These are phyloP conservation scores for Neopestalotiopsis sp. DNA, from an alignment of 2,329 filamentous ascomycete genomes.

Conservation along the genomic window DNA sequence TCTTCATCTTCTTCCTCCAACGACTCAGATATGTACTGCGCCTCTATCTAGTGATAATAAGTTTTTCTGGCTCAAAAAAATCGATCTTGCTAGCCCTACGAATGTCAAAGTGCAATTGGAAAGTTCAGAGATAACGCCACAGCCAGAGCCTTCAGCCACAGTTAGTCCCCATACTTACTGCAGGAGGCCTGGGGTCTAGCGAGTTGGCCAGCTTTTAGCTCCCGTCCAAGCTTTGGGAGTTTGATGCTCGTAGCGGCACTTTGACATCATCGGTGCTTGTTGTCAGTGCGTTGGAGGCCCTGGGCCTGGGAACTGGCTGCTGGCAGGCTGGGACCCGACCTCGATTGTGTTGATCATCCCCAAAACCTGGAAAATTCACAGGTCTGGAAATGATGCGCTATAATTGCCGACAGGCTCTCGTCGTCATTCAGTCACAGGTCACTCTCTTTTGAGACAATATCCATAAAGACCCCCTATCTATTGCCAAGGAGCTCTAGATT, in stretches of 20 bases:
- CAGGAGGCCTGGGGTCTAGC: not conserved
- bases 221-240: slow-evolving; percentile 4
- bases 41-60: not conserved
- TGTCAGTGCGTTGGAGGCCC: slow-evolving; percentile 7
- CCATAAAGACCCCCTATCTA: not conserved
- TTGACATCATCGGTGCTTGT: slow-evolving; percentile 17
- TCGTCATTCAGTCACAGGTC: slow-evolving; percentile 12
- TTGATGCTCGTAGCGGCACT: slow-evolving; percentile 13
- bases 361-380: slow-evolving; percentile 16
- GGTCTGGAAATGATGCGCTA: slow-evolving; percentile 6
- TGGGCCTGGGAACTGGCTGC: not conserved
- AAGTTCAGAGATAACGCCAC: not conserved
- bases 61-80: not conserved
- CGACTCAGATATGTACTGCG: not conserved
- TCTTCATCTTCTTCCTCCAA: not conserved
- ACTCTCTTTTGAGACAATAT: slow-evolving; percentile 1
- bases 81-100: not conserved
- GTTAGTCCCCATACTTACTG: not conserved
- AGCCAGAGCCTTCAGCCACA: not conserved
- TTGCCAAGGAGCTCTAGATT: slow-evolving; percentile 3
- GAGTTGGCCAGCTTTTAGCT: not conserved
- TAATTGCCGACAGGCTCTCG: slow-evolving; percentile 1
- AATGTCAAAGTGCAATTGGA: not conserved
- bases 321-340: not conserved
- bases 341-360: slow-evolving; percentile 7